Percentiles rank a stretch among this genome's conserved stretches.
These are phyloP conservation scores for Backusella morwellensis DNA, from an alignment of 192 early-diverging fungal genomes.

Conservation along the genomic window DNA sequence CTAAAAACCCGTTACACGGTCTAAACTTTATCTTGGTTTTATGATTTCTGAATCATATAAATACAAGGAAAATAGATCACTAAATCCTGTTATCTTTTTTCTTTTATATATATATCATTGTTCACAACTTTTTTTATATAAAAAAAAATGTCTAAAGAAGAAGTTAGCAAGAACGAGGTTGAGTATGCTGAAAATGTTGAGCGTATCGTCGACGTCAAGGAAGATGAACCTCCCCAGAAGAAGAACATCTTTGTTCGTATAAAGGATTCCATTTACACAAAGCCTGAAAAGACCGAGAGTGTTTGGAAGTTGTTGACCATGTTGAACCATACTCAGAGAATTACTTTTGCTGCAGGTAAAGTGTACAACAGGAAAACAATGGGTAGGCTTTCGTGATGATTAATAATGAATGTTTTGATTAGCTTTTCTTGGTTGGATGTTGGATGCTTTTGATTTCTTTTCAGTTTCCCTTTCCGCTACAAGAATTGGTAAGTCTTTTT, in stretches of 20 bases:
- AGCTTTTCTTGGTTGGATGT: slow-evolving; percentile 70
- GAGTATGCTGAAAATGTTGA: neutral
- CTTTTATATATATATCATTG: neutral
- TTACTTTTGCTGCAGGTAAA: slow-evolving; percentile 34
- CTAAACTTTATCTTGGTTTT: neutral
- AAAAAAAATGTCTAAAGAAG: neutral
- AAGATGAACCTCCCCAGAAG: neutral
- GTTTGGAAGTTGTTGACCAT: slow-evolving; percentile 27
- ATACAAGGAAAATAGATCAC: slow-evolving; percentile 1
- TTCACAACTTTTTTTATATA: neutral
- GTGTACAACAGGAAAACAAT: neutral
- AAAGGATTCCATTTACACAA: slow-evolving; percentile 16
- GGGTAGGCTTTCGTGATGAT: neutral
- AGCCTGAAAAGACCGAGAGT: slow-evolving; percentile 30
- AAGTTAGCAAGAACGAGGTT: neutral
- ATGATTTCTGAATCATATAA: neutral
- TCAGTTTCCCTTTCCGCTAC: slow-evolving; percentile 55
- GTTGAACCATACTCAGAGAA: slow-evolving; percentile 18
- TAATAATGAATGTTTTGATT: neutral
- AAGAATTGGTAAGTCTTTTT: slow-evolving; percentile 38
- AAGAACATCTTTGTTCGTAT: neutral
- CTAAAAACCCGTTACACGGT: neutral
- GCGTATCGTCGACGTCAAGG: neutral
- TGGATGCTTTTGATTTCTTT: slow-evolving; percentile 74
- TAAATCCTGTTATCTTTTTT: neutral